phyloP scores from a whole-genome alignment of 179 eudicot genomes.

The Sideroxylon spinosum region DNA sequence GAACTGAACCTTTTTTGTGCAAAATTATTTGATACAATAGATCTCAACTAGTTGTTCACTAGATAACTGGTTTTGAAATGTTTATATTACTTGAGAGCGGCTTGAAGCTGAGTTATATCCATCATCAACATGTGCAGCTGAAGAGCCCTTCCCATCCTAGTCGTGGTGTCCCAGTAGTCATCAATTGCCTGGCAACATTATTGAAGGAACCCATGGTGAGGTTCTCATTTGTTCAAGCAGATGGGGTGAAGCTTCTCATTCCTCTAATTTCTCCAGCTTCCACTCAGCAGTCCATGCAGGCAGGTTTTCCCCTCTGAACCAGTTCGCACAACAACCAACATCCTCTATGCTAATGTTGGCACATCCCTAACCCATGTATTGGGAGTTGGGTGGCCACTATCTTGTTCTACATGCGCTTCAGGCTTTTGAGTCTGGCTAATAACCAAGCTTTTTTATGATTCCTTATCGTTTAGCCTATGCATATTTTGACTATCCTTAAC shows the following conservation, averaged over 20 bases:
- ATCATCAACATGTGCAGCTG: slow-evolving; percentile 48
- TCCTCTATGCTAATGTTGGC: not conserved
- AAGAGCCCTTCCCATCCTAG: slow-evolving; percentile 86
- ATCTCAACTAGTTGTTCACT: not conserved
- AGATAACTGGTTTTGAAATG: not conserved
- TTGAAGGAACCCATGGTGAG: slow-evolving; percentile 85
- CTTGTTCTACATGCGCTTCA: not conserved
- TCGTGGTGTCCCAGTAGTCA: slow-evolving; percentile 64
- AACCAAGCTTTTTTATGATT: slow-evolving; percentile 3
- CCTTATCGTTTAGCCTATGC: not conserved
- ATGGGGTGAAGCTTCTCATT: slow-evolving; percentile 89
- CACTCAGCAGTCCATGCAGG: slow-evolving; percentile 94
- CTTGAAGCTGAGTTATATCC: not conserved
- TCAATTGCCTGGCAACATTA: slow-evolving; percentile 72
- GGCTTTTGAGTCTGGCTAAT: not conserved
- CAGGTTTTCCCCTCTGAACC: slow-evolving; percentile 19
- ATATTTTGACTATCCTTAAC: slow-evolving; percentile 12
- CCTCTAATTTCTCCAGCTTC: slow-evolving; percentile 86
- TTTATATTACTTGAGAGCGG: not conserved
- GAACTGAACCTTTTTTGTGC: too few species aligned
- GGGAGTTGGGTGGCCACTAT: not conserved
- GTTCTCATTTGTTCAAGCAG: slow-evolving; percentile 86
- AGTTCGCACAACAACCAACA: not conserved
- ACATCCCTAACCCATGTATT: not conserved
- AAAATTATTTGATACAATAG: not conserved